Evolutionary conservation across 1,284 basidiomycete genomes (phyloP).

Genomic region (Trametes versicolor): DNA sequence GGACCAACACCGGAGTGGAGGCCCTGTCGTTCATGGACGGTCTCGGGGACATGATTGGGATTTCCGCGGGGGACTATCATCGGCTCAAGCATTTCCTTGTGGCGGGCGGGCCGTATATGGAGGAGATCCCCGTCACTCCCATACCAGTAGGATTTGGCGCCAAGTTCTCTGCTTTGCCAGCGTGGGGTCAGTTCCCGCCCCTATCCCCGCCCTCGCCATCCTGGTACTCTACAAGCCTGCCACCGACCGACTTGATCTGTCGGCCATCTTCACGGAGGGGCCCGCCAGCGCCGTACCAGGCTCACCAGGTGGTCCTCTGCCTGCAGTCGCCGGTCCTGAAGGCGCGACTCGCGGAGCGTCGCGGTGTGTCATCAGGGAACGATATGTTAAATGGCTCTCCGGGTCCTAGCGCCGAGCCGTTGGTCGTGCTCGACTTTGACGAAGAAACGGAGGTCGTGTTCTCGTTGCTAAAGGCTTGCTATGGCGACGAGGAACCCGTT

Average conservation of each 20-base stretch:
- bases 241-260: constrained; percentile 5
- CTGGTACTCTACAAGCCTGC: not conserved
- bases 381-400: too few species aligned
- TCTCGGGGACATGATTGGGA: constrained; percentile 19
- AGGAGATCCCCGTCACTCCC: not conserved
- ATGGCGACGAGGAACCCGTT: not conserved
- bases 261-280: not conserved
- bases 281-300: constrained; percentile 46
- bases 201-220: not conserved
- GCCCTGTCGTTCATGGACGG: not conserved
- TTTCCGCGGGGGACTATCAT: constrained; percentile 28
- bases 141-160: too few species aligned
- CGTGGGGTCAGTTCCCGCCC: too few species aligned
- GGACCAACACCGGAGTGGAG: not conserved
- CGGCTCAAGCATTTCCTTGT: constrained; percentile 21
- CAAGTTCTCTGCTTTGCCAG: not conserved
- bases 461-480: constrained; percentile 14
- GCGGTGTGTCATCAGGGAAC: not conserved
- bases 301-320: constrained; percentile 53
- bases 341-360: not conserved
- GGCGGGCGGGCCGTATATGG: not conserved
- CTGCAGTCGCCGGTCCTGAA: constrained; percentile 56
- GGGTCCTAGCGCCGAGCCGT: too few species aligned
- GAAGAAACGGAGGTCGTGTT: not conserved
- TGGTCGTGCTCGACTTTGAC: constrained; percentile 5